phyloP scores from a whole-genome alignment of 495 filamentous ascomycete species.

The Hamigera avellanea region DNA sequence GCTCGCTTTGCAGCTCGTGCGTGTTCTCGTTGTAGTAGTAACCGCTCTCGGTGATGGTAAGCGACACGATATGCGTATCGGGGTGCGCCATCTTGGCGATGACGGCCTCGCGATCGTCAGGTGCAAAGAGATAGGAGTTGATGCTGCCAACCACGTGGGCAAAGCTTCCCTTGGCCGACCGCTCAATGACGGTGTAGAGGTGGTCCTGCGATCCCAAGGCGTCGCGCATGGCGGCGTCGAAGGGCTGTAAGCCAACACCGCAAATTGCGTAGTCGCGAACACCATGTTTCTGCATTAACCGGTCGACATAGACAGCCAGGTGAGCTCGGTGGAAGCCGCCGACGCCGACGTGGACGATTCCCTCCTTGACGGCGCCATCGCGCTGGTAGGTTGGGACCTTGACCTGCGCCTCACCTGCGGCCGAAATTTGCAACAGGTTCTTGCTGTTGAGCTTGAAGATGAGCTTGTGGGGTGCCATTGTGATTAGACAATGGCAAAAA shows the following conservation, averaged over 20 bases:
- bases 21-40: slow-evolving; percentile 43
- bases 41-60: slow-evolving; percentile 40
- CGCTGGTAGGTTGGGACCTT: slow-evolving; percentile 27
- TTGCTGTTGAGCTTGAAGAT: slow-evolving; percentile 29
- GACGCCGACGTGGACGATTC: slow-evolving; percentile 37
- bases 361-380: slow-evolving; percentile 32
- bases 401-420: slow-evolving; percentile 15
- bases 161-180: slow-evolving; percentile 30
- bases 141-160: slow-evolving; percentile 37
- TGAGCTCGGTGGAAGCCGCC: slow-evolving; percentile 40
- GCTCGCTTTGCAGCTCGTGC: slow-evolving; percentile 32
- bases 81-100: slow-evolving; percentile 39
- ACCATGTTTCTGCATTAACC: slow-evolving; percentile 34
- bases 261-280: slow-evolving; percentile 32
- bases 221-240: slow-evolving; percentile 34
- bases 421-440: slow-evolving; percentile 25
- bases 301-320: slow-evolving; percentile 35
- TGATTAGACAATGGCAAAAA: slow-evolving; percentile 6
- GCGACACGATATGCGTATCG: slow-evolving; percentile 38
- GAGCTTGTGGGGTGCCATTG: slow-evolving; percentile 29
- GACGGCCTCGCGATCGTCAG: slow-evolving; percentile 34
- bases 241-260: slow-evolving; percentile 35
- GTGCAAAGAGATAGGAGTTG: slow-evolving; percentile 37
- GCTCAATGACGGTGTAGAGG: slow-evolving; percentile 38
- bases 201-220: slow-evolving; percentile 30